phyloP scores from a whole-genome alignment of 208 protist species.

The Leishmania lainsoni region DNA sequence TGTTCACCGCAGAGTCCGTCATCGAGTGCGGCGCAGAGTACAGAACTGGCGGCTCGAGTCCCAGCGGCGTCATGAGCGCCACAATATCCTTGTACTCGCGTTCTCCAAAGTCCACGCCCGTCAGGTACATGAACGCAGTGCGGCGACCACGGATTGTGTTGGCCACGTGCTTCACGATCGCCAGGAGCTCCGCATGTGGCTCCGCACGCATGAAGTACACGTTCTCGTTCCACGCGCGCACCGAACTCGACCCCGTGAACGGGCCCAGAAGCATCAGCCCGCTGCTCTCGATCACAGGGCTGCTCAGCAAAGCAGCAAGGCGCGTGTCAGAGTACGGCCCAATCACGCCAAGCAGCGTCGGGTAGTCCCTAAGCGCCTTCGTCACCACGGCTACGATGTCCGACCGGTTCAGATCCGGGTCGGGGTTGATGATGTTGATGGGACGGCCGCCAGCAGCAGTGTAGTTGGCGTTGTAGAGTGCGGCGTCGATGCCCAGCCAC shows the following conservation, averaged over 20 bases:
- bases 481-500: no score
- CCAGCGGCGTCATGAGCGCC: constrained; percentile 14
- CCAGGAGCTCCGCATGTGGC: constrained; percentile 32
- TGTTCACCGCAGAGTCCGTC: no score
- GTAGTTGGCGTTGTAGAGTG: constrained; percentile 22
- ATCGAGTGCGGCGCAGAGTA: no score
- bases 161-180: constrained; percentile 38
- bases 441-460: constrained; percentile 9
- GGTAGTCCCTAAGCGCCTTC: background rate
- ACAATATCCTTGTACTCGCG: no score
- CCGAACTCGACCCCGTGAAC: constrained; percentile 14
- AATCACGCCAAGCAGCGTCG: constrained; percentile 14
- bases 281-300: background rate
- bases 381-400: constrained; percentile 11
- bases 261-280: constrained; percentile 35
- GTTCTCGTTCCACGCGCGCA: constrained; percentile 28
- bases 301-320: background rate
- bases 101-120: no score
- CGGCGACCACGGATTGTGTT: no score
- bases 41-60: no score
- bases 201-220: constrained; percentile 43
- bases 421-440: constrained; percentile 21
- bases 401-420: background rate
- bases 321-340: constrained; percentile 13
- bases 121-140: no score